Conservation (phyloP, 1,284 basidiomycete species). For the Leucoagaricus sp. region DNA sequence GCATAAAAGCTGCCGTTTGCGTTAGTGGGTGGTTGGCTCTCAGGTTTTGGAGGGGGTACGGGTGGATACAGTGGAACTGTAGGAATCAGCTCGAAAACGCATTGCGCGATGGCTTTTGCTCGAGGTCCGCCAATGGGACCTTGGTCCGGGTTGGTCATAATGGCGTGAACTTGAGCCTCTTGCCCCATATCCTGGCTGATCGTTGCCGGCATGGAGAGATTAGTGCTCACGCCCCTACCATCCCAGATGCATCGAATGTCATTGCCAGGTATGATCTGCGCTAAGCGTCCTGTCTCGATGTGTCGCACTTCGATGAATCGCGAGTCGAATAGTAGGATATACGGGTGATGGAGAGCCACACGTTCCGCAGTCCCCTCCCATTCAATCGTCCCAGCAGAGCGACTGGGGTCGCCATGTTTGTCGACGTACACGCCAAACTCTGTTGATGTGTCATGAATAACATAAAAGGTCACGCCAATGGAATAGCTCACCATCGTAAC, state of each 20-base stretch:
- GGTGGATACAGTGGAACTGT: conserved; percentile 59
- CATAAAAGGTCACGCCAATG: background rate
- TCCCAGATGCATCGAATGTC: conserved; percentile 92
- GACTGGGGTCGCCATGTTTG: conserved; percentile 84
- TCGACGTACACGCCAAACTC: conserved; percentile 92
- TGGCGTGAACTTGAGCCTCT: conserved; percentile 74
- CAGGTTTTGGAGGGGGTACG: conserved; percentile 2
- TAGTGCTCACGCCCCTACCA: conserved; percentile 62
- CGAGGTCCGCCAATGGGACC: conserved; percentile 40
- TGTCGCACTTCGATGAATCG: conserved; percentile 95
- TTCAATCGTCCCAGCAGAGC: conserved; percentile 77
- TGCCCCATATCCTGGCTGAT: conserved; percentile 47
- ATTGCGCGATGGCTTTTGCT: conserved; percentile 55
- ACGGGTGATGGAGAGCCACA: conserved; percentile 87
- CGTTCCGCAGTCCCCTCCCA: conserved; percentile 93
- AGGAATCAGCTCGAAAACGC: conserved; percentile 82
- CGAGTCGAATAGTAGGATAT: conserved; percentile 87
- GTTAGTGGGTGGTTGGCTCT: background rate
- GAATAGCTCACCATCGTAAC: conserved; percentile 82
- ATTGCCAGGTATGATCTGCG: conserved; percentile 88
- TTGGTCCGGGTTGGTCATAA: conserved; percentile 53
- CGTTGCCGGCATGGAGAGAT: conserved; percentile 55
- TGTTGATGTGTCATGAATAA: conserved; percentile 28
- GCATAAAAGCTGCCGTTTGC: conserved; percentile 4
- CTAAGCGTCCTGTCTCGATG: conserved; percentile 82